phyloP scores from a whole-genome alignment of 495 filamentous ascomycete genomes.

The Penicillium longicatenatum region DNA sequence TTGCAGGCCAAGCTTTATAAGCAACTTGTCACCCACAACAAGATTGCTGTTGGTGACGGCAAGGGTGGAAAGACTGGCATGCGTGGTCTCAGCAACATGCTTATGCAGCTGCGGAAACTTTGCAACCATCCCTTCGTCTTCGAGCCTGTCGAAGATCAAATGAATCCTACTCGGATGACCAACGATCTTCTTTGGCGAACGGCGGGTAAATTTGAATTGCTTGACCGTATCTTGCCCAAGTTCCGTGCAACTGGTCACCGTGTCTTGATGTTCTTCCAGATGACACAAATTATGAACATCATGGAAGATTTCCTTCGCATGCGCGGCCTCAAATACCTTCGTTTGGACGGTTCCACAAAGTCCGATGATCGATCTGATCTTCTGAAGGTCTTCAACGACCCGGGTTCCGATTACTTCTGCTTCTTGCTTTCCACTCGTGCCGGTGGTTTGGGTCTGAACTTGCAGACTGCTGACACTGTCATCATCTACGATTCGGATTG shows the following conservation, averaged over 20 bases:
- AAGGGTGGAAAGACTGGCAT: constrained; percentile 95
- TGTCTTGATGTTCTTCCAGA: constrained; percentile 99
- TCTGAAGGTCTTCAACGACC: constrained; percentile 84
- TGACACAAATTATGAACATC: constrained; percentile 99
- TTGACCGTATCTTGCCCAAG: constrained; percentile 91
- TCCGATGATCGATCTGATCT: constrained; percentile 95
- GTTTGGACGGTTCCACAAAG: constrained; percentile 94
- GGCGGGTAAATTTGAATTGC: constrained; percentile 93
- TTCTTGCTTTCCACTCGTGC: constrained; percentile 98
- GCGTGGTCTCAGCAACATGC: constrained; percentile 97
- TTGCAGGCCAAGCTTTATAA: constrained; percentile 92
- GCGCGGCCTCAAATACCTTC: constrained; percentile 78
- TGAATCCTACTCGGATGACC: constrained; percentile 83
- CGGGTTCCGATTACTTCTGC: constrained; percentile 90
- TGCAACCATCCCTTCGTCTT: constrained; percentile 99
- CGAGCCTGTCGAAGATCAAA: constrained; percentile 94
- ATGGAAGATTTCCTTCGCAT: constrained; percentile 98
- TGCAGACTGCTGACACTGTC: constrained; percentile 97
- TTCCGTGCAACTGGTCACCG: constrained; percentile 87
- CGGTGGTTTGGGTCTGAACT: constrained; percentile 93
- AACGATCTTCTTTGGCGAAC: constrained; percentile 97
- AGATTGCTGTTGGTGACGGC: constrained; percentile 88
- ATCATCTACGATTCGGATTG: constrained; percentile 99
- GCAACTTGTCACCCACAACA: constrained; percentile 93
- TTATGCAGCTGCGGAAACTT: constrained; percentile 98